Base-by-base conservation (phyloP, 768 basidiomycete genomes). In the Lactifluus pinguis region DNA sequence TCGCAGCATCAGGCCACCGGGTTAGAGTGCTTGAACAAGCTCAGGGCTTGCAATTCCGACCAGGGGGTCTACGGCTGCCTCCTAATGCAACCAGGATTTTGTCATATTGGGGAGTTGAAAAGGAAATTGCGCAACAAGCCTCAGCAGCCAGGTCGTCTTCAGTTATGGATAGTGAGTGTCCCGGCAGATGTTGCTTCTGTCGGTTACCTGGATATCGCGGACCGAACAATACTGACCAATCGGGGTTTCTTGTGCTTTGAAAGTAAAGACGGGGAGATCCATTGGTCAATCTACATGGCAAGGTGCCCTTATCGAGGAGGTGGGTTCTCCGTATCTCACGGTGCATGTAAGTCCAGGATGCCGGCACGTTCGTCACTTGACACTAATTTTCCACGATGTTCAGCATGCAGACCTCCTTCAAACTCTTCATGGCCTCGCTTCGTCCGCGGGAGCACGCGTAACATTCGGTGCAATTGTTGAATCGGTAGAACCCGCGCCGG, bases 321-420 rank as follows among this genome's bases (percentile, higher is more conserved):
- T 57, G 17, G 65, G 63, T n/a, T 53, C 65, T 4, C 25, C 54
- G 21, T 66, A 51, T 49, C 49, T 49, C 53, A 66, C 60, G 59
- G 29, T 66, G 59, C 55, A 64, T 44, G 65, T 66, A 60, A 55
- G 65, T 34, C 11, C 45, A 25, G 11, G 25, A 8, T 21, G 42
- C 51, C 19, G n/a, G 42, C 53, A 38, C 44, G 34, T 15, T 30
- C 55, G 32, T 7, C 14, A n/a, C 13, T 47, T 47, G 42, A 61
- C 50, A 48, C 38, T 57, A 52, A 57, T 41, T 48, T 42, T 5
- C 50, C 38, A 53, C 45, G 55, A 53, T 61, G 60, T 29, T 45
- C 47, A 64, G 63, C 55, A 64, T 50, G 54, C 50, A 60, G 63
- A 64, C 60, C 51, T 64, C 7, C 47, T 53, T n/a, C 60, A 62